Percentiles rank a stretch among this genome's conserved stretches.
Evolutionary conservation across 2,329 filamentous ascomycete species (phyloP).

Genomic region (Nothophoma quercina): DNA sequence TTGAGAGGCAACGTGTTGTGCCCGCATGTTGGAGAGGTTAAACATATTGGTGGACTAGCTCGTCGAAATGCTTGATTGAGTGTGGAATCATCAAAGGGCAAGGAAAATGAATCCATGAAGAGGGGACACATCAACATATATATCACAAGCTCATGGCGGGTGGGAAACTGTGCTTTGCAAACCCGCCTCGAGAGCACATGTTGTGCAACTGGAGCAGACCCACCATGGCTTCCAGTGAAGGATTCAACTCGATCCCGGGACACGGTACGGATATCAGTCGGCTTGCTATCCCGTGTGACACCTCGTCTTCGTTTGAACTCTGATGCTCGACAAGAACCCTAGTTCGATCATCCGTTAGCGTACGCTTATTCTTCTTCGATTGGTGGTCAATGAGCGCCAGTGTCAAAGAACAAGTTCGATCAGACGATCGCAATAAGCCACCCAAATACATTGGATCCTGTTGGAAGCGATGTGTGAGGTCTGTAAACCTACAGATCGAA

Average conservation of each 20-base stretch:
- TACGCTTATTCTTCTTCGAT: neutral
- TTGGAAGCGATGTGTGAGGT: neutral
- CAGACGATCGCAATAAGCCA: neutral
- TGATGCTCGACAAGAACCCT: neutral
- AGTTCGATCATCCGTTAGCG: neutral
- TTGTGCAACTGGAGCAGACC: slow-evolving; percentile 2
- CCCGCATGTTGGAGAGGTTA: neutral
- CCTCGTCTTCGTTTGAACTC: neutral
- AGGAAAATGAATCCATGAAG: neutral
- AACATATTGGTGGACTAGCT: slow-evolving; percentile 3
- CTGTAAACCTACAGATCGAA: neutral
- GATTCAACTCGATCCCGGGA: neutral
- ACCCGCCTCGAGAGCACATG: neutral
- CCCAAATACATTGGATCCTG: neutral
- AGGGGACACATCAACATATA: neutral
- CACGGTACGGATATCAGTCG: neutral
- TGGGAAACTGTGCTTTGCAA: neutral
- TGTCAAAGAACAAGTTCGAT: neutral
- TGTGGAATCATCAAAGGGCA: neutral
- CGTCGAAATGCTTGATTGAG: neutral
- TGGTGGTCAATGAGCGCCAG: neutral
- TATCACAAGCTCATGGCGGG: neutral
- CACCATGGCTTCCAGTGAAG: slow-evolving; percentile 4
- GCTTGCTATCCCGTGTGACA: neutral
- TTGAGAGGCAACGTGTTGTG: slow-evolving; percentile 4